These are phyloP conservation scores for Umbellularia californica DNA, from an alignment of 164 flowering plant genomes.

Conservation along the genomic window DNA sequence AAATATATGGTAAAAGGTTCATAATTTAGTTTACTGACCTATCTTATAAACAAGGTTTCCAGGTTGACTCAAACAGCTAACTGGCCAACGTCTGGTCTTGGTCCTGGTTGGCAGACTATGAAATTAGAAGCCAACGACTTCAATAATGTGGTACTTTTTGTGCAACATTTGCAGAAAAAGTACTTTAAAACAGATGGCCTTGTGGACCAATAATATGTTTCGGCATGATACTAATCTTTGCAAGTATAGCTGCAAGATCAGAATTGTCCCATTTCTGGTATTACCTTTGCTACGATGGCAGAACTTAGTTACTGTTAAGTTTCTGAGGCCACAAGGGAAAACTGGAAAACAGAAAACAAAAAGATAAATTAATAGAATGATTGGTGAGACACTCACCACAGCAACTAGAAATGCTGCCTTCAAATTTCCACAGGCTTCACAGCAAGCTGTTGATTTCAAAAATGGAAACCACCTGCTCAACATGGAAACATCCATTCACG, in stretches of 20 bases:
- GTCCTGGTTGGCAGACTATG: too few relatives aligned
- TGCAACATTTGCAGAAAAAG: too few relatives aligned
- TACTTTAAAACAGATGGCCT: too few relatives aligned
- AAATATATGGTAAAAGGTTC: too few relatives aligned
- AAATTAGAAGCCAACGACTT: too few relatives aligned
- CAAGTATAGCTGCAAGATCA: neutral
- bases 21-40: too few relatives aligned
- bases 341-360: neutral
- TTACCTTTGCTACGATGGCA: too few relatives aligned
- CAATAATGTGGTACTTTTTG: too few relatives aligned
- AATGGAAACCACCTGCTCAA: conserved; percentile 89
- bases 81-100: too few relatives aligned
- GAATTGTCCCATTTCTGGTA: neutral
- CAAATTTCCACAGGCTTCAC: conserved; percentile 95
- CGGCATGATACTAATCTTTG: neutral
- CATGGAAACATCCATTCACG: conserved; percentile 10
- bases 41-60: too few relatives aligned
- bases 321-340: neutral
- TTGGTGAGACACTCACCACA: conserved; percentile 54
- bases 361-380: neutral
- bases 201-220: too few relatives aligned
- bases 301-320: neutral
- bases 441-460: conserved; percentile 73
- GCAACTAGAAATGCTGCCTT: conserved; percentile 96
- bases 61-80: too few relatives aligned